phyloP scores from a whole-genome alignment of 805 yeast genomes.

The Nakazawaea wyomingensis region DNA sequence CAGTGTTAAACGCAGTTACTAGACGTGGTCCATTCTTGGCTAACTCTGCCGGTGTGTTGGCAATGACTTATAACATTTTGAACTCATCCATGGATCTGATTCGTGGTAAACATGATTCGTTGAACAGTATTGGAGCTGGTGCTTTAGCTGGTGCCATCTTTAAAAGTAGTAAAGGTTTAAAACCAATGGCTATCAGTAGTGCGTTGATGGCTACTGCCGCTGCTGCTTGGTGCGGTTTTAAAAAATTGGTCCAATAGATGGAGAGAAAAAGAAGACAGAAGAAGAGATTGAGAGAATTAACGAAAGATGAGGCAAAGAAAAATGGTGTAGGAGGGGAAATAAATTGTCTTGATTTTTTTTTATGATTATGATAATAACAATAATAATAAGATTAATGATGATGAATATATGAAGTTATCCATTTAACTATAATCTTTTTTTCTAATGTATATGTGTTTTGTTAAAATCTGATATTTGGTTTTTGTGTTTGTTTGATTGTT shows the following conservation, averaged over 20 bases:
- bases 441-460: background rate
- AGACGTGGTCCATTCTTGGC: slow-evolving; percentile 96
- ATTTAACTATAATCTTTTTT: background rate
- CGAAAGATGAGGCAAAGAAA: background rate
- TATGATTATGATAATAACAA: background rate
- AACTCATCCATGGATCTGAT: slow-evolving; percentile 73
- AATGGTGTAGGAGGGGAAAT: background rate
- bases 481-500: background rate
- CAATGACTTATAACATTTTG: slow-evolving; percentile 79
- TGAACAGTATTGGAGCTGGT: slow-evolving; percentile 83
- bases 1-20: slow-evolving; percentile 86
- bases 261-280: background rate
- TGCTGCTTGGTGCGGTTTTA: slow-evolving; percentile 87
- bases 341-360: background rate
- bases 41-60: slow-evolving; percentile 91
- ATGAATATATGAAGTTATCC: too few species aligned
- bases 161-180: slow-evolving; percentile 77
- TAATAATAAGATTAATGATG: too few species aligned
- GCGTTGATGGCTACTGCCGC: slow-evolving; percentile 86
- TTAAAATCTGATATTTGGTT: background rate
- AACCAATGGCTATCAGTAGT: slow-evolving; percentile 84
- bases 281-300: background rate
- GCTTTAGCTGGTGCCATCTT: slow-evolving; percentile 89
- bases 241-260: slow-evolving; percentile 28
- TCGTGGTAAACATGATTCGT: slow-evolving; percentile 86